phyloP scores from a whole-genome alignment of 805 yeast genomes.

The Wickerhamiella kurtzmanii region DNA sequence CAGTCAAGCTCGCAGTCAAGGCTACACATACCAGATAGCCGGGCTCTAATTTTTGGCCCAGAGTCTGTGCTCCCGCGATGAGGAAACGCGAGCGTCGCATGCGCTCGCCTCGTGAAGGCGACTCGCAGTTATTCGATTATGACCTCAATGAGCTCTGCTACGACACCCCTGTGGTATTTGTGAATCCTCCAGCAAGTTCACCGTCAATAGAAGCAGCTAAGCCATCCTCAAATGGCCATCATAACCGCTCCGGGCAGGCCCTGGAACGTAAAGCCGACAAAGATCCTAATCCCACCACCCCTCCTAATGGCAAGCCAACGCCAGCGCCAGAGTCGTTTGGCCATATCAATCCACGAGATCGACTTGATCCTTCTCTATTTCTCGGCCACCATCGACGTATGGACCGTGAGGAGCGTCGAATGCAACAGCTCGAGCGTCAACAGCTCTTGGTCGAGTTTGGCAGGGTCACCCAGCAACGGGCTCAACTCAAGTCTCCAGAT shows the following conservation, averaged over 20 bases:
- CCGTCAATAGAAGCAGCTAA: background rate
- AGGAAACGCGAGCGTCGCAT: conserved; percentile 14
- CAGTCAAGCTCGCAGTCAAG: too few relatives aligned
- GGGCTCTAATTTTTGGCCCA: too few relatives aligned
- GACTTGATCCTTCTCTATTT: conserved; percentile 32
- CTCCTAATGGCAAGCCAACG: conserved; percentile 1
- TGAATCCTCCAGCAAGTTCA: conserved; percentile 1
- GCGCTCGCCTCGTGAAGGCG: conserved; percentile 10
- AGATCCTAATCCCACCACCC: too few relatives aligned
- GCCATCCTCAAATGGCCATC: too few relatives aligned
- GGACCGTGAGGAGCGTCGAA: conserved; percentile 51
- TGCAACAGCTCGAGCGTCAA: conserved; percentile 41
- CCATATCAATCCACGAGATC: conserved; percentile 27
- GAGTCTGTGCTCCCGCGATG: too few relatives aligned
- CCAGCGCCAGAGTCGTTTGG: too few relatives aligned
- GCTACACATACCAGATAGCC: too few relatives aligned
- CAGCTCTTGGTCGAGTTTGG: conserved; percentile 46
- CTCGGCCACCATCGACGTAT: conserved; percentile 40
- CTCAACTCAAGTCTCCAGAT: conserved; percentile 33
- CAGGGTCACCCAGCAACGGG: conserved; percentile 29
- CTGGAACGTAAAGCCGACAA: too few relatives aligned
- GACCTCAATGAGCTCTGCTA: conserved; percentile 10
- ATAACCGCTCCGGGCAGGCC: too few relatives aligned
- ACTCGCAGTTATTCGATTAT: conserved; percentile 16
- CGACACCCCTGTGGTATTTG: conserved; percentile 8